Evolutionary conservation across 805 yeast species (phyloP).

Genomic region (Metschnikowia colocasiae): DNA sequence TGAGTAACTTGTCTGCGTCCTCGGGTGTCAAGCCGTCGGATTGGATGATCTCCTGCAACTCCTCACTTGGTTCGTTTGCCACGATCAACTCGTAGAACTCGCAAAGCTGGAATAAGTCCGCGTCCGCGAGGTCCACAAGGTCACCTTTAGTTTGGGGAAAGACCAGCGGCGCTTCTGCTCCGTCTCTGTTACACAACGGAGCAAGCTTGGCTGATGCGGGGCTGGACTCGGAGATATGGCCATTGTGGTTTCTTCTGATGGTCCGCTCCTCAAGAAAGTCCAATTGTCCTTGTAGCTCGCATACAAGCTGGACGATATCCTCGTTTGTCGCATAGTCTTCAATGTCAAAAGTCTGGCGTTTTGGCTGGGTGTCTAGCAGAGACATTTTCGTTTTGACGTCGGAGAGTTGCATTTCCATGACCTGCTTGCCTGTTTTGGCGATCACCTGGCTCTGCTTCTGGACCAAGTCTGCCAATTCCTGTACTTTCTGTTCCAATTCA

Average conservation of each 20-base stretch:
- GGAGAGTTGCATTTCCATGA: conserved; percentile 63
- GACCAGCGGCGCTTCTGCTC: conserved; percentile 53
- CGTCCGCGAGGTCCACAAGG: conserved; percentile 45
- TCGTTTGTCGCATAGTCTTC: conserved; percentile 72
- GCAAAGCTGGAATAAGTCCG: conserved; percentile 50
- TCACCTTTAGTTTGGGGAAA: conserved; percentile 61
- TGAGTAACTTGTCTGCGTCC: conserved; percentile 16
- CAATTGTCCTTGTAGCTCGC: conserved; percentile 85
- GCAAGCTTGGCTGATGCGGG: conserved; percentile 45
- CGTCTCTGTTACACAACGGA: conserved; percentile 75
- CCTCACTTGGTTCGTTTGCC: conserved; percentile 14
- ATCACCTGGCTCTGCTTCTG: conserved; percentile 63
- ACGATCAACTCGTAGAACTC: conserved; percentile 75
- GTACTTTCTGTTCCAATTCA: conserved; percentile 37
- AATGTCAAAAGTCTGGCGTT: conserved; percentile 33
- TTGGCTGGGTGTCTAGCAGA: conserved; percentile 14
- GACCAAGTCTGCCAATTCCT: conserved; percentile 49
- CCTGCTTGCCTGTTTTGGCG: conserved; percentile 75
- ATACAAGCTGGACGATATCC: conserved; percentile 81
- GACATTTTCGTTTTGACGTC: conserved; percentile 38
- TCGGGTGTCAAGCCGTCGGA: conserved; percentile 14
- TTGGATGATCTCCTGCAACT: conserved; percentile 12
- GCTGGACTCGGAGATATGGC: conserved; percentile 40
- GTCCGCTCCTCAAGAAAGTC: conserved; percentile 75
- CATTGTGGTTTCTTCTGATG: conserved; percentile 65